Percentiles rank a stretch among this genome's conserved stretches.
These are phyloP conservation scores for Penicillium soppii DNA, from an alignment of 495 filamentous ascomycete species.

Conservation along the genomic window DNA sequence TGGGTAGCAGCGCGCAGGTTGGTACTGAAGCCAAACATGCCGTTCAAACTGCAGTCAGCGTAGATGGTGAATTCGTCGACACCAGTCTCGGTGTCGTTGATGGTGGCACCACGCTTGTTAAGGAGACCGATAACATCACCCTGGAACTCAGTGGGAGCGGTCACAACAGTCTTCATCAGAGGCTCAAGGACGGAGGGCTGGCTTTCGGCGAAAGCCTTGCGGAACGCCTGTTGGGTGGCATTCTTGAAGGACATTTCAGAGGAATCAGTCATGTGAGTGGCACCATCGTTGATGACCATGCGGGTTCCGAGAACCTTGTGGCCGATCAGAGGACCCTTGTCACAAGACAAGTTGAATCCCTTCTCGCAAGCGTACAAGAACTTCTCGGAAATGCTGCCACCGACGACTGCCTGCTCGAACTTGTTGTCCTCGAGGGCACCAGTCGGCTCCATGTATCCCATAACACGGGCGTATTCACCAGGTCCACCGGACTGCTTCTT, in stretches of 20 bases:
- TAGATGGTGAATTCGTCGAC: conserved; percentile 93
- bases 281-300: conserved; percentile 96
- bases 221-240: conserved; percentile 95
- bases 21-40: conserved; percentile 95
- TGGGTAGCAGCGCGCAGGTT: conserved; percentile 92
- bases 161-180: conserved; percentile 96
- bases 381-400: conserved; percentile 93
- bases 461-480: conserved; percentile 92
- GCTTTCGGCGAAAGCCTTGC: conserved; percentile 82
- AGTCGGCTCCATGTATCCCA: conserved; percentile 90
- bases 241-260: conserved; percentile 98
- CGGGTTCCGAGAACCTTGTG: conserved; percentile 86
- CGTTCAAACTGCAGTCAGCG: conserved; percentile 88
- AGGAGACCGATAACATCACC: conserved; percentile 90
- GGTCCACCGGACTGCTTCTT: conserved; percentile 97
- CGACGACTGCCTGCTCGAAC: conserved; percentile 83
- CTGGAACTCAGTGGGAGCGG: conserved; percentile 96
- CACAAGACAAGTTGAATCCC: conserved; percentile 82
- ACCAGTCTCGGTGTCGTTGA: conserved; percentile 94
- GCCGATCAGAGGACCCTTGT: conserved; percentile 88
- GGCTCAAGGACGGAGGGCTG: conserved; percentile 86
- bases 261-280: conserved; percentile 97
- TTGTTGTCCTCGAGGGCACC: conserved; percentile 68
- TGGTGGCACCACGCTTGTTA: conserved; percentile 95
- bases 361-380: conserved; percentile 95